These are phyloP conservation scores for Cladosporium sp. DNA, from an alignment of 2,329 filamentous ascomycete species.

Conservation along the genomic window DNA sequence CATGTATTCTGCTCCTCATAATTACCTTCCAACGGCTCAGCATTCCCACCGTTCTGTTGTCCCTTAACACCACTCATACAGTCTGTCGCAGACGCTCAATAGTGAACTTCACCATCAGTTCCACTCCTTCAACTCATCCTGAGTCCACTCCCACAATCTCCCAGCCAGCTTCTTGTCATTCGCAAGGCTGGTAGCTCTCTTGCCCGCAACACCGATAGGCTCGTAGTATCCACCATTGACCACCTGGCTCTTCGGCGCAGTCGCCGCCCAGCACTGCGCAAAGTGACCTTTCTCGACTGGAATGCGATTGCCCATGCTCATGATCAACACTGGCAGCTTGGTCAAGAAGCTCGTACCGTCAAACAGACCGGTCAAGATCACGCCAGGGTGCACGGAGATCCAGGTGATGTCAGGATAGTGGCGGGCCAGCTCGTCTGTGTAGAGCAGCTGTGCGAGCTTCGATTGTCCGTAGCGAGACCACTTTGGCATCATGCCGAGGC, in stretches of 20 bases:
- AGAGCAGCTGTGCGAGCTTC: conserved; percentile 48
- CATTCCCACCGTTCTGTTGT: not conserved
- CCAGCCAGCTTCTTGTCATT: conserved; percentile 29
- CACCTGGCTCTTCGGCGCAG: conserved; percentile 14
- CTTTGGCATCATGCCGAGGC: conserved; percentile 19
- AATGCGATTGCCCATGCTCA: conserved; percentile 13
- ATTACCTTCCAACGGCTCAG: too few species aligned
- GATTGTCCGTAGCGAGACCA: conserved; percentile 42
- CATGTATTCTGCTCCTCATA: not conserved
- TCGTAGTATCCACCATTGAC: conserved; percentile 35
- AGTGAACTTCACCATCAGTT: not conserved
- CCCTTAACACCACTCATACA: not conserved
- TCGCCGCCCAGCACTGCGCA: conserved; percentile 22
- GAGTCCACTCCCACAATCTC: conserved; percentile 34
- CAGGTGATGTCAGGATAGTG: conserved; percentile 36
- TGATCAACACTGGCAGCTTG: conserved; percentile 15
- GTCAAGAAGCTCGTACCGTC: conserved; percentile 19
- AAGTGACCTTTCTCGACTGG: conserved; percentile 22
- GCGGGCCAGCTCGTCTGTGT: conserved; percentile 37
- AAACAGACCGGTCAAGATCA: conserved; percentile 37
- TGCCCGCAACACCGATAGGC: conserved; percentile 31
- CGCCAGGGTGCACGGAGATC: conserved; percentile 40
- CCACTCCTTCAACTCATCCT: conserved; percentile 20
- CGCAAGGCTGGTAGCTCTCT: conserved; percentile 23
- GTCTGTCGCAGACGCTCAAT: not conserved